A percentile compares a stretch with the other conserved stretches of the same genome.
These are phyloP conservation scores for Colletotrichum sojae DNA, from an alignment of 2,329 filamentous ascomycete species.

Conservation along the genomic window DNA sequence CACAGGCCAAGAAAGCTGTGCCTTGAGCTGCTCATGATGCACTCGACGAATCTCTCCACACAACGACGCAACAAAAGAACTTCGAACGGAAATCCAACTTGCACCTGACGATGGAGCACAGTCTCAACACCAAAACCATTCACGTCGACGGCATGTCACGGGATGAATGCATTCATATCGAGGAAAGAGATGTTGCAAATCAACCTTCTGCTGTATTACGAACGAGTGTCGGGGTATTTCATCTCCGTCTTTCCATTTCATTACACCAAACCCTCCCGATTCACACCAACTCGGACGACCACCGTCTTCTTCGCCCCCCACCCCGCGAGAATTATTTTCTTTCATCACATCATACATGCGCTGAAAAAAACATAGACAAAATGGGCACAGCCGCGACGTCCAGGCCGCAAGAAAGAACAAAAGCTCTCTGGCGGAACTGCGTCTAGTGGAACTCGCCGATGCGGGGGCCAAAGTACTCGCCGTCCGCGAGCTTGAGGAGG, in stretches of 20 bases:
- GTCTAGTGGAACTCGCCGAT: conserved; percentile 39
- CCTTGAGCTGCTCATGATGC: too few relatives aligned
- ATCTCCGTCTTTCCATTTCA: background rate
- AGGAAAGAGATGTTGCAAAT: background rate
- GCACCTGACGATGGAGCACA: too few relatives aligned
- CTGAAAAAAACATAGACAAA: background rate
- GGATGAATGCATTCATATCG: background rate
- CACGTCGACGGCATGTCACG: background rate
- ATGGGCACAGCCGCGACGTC: conserved; percentile 1
- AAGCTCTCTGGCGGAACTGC: background rate
- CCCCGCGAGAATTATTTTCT: background rate
- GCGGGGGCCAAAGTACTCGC: conserved; percentile 51
- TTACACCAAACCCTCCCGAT: background rate
- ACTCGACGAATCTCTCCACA: too few relatives aligned
- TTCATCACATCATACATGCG: conserved; percentile 29
- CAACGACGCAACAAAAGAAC: too few relatives aligned
- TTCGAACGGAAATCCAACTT: too few relatives aligned
- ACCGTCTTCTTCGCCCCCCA: background rate
- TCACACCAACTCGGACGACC: conserved; percentile 25
- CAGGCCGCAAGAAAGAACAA: background rate
- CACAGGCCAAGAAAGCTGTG: too few relatives aligned
- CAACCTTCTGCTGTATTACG: background rate
- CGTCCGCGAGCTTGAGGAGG: conserved; percentile 43
- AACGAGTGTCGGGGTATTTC: conserved; percentile 36
- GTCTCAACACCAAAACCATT: too few relatives aligned